Conservation (phyloP, 306 rosid species). For the Citrullus mucosospermus region DNA sequence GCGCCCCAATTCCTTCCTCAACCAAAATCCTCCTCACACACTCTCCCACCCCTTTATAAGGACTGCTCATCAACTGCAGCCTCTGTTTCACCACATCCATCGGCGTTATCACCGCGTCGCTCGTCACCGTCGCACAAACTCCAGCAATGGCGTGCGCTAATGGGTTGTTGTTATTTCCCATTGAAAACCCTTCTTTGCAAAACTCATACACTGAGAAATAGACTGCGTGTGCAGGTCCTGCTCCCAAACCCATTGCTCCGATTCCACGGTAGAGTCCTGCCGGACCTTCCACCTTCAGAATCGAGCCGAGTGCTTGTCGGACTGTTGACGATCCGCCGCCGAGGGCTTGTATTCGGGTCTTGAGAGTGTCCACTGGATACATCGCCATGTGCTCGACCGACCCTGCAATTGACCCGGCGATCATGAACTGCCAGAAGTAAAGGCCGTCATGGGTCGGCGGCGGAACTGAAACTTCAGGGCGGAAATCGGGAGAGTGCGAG, state of each 20-base stretch:
- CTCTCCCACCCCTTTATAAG: slow-evolving; percentile 57
- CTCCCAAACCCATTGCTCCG: slow-evolving; percentile 83
- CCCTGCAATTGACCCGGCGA: slow-evolving; percentile 79
- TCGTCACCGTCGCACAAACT: slow-evolving; percentile 59
- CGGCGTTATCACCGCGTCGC: slow-evolving; percentile 83
- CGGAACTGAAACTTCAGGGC: slow-evolving; percentile 20
- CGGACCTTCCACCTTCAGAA: slow-evolving; percentile 53
- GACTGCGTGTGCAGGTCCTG: slow-evolving; percentile 91
- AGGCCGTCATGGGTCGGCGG: slow-evolving; percentile 62
- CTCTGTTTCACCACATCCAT: slow-evolving; percentile 96
- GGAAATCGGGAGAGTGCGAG: slow-evolving; percentile 36
- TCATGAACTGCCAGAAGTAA: slow-evolving; percentile 72
- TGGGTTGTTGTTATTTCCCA: slow-evolving; percentile 31
- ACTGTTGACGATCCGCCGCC: slow-evolving; percentile 44
- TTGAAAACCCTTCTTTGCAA: slow-evolving; percentile 40
- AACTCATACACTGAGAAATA: slow-evolving; percentile 67
- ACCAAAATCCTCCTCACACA: slow-evolving; percentile 56
- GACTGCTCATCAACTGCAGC: slow-evolving; percentile 59
- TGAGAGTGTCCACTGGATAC: slow-evolving; percentile 89
- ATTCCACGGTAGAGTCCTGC: slow-evolving; percentile 69
- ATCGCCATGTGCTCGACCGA: slow-evolving; percentile 69
- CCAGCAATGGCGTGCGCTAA: slow-evolving; percentile 54
- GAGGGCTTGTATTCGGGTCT: slow-evolving; percentile 71
- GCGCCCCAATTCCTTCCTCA: slow-evolving; percentile 70
- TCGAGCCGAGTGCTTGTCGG: slow-evolving; percentile 51